These are phyloP conservation scores for Aspergillus bertholletiae DNA, from an alignment of 495 filamentous ascomycete species.

Conservation along the genomic window DNA sequence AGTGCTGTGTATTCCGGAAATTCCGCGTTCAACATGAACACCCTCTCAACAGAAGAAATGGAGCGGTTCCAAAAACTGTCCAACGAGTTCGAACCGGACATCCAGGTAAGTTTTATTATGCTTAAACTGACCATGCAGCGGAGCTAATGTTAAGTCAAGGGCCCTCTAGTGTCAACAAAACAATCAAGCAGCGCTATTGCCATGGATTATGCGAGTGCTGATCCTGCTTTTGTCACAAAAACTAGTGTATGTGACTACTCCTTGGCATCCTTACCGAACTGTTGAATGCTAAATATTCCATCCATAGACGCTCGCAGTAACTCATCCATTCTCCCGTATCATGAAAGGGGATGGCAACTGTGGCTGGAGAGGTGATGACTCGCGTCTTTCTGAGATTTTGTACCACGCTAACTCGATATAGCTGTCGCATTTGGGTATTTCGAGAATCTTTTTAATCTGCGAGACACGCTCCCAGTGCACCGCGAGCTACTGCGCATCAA, in stretches of 20 bases:
- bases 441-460: conserved; percentile 68
- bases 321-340: conserved; percentile 82
- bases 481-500: conserved; percentile 68
- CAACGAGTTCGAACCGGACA: conserved; percentile 62
- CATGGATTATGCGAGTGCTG: conserved; percentile 86
- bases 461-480: conserved; percentile 60
- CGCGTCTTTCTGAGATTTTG: conserved; percentile 15
- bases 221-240: conserved; percentile 79
- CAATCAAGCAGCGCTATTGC: conserved; percentile 74
- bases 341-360: conserved; percentile 94
- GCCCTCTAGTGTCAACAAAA: conserved; percentile 75
- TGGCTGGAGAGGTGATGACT: conserved; percentile 83
- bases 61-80: conserved; percentile 52
- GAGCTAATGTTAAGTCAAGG: conserved; percentile 46
- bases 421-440: conserved; percentile 93
- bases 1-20: conserved; percentile 14
- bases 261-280: not conserved
- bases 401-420: conserved; percentile 33
- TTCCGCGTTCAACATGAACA: conserved; percentile 36
- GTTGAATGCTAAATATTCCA: conserved; percentile 14
- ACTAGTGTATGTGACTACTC: conserved; percentile 63
- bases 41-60: conserved; percentile 48
- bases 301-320: conserved; percentile 69
- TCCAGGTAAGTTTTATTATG: conserved; percentile 48
- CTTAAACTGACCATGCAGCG: not conserved